Base-by-base conservation (phyloP, 1,284 basidiomycete genomes). In the Naganishia sp. region DNA sequence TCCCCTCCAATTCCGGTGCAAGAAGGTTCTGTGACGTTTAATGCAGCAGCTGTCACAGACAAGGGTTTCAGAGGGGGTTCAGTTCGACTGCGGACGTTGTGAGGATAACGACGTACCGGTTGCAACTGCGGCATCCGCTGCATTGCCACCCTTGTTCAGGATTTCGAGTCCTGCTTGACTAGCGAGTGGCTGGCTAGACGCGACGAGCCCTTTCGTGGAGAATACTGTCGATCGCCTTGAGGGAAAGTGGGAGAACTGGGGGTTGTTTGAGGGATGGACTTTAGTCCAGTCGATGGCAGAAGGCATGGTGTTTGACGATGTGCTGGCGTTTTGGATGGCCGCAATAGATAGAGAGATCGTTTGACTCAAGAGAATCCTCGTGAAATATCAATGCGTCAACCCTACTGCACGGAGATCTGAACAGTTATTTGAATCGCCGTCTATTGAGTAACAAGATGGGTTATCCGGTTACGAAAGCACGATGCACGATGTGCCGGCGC, bases 111-210 rank as follows among this genome's bases (percentile, higher is more conserved):
- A 61, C 65, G 7, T 51, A 66, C 65, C 90, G 2, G 87, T 89
- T 11, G 89, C 90, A 6, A 90, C 88, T 7, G 88, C 87, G 9
- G 87, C 87, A 75, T 90, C 88, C 68, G 86, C 87, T 85, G 94
- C 94, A 80, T 97, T 97, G 46, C 94, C 94, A 17, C 94, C 94
- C 75, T 88, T 88, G 65, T 88, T 84, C 43, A 97, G 81, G 67
- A 97, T 89, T 78, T 94, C 91, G 47, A 97, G 79, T 0, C 94
- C 94, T 9, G 90, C 92, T 74, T 90, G 88, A 10, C 88, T 86
- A 0, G 94, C 94, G 25, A 96, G 82, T 45, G 94, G 92, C 76
- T 97, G 93, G 21, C 90, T 90, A n/a, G 88, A 89, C 6, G 92
- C 85, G 1, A 96, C 90, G 39, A 94, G 81, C 9, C 93, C 94